Percentiles rank a stretch among this genome's conserved stretches.
These are phyloP conservation scores for Rhizopogon salebrosus DNA, from an alignment of 768 basidiomycete genomes.

Conservation along the genomic window DNA sequence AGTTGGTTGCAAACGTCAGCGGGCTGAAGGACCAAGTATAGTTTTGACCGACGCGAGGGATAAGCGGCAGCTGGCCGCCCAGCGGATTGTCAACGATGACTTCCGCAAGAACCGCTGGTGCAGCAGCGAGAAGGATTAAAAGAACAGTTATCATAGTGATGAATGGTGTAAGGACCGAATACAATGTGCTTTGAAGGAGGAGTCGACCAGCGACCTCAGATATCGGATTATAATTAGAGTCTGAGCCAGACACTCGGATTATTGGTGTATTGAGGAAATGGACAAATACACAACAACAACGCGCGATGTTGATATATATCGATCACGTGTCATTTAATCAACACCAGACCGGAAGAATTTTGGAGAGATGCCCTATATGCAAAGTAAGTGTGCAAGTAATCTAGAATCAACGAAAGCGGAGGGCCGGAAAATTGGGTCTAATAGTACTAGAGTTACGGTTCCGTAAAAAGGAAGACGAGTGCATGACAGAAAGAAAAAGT, in stretches of 20 bases:
- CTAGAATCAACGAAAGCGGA: conserved; percentile 14
- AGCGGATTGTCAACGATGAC: conserved; percentile 56
- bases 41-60: conserved; percentile 61
- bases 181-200: conserved; percentile 32
- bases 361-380: conserved; percentile 8
- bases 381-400: conserved; percentile 8
- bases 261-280: conserved; percentile 4
- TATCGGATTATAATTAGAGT: conserved; percentile 11
- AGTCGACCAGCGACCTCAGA: conserved; percentile 60
- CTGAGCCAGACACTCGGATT: too few species aligned
- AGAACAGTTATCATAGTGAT: conserved; percentile 62
- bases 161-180: conserved; percentile 43
- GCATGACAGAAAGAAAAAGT: background rate
- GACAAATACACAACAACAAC: conserved; percentile 13
- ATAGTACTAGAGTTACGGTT: background rate
- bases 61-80: conserved; percentile 67
- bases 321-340: conserved; percentile 23
- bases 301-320: conserved; percentile 11
- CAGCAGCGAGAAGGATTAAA: conserved; percentile 43
- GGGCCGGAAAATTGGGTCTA: conserved; percentile 1
- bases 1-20: conserved; percentile 55
- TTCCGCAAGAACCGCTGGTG: conserved; percentile 36
- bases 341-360: conserved; percentile 7
- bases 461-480: background rate
- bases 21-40: conserved; percentile 70